phyloP scores from a whole-genome alignment of 345 rosid species.

The Dovyalis caffra region DNA sequence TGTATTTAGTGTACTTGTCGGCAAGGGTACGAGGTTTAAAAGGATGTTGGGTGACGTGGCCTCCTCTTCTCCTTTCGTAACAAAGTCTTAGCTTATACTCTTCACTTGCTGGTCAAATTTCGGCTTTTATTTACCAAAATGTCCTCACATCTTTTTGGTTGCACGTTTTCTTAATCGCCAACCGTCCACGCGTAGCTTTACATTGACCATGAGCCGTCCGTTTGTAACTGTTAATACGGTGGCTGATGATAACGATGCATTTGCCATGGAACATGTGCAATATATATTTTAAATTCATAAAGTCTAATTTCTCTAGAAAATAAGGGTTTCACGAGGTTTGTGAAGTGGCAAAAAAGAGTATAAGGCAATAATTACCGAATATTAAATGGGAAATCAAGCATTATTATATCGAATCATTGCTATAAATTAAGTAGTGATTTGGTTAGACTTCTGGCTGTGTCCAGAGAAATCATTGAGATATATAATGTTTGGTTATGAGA shows the following conservation, averaged over 20 bases:
- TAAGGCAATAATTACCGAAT: not conserved
- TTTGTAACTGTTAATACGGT: not conserved
- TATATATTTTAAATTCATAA: not conserved
- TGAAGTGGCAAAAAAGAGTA: not conserved
- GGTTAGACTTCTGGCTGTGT: not conserved
- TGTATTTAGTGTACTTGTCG: constrained; percentile 31
- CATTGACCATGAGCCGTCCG: not conserved
- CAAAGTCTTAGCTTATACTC: not conserved
- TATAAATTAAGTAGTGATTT: not conserved
- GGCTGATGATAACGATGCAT: not conserved
- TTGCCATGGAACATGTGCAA: not conserved
- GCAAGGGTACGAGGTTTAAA: constrained; percentile 48
- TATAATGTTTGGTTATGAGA: not conserved
- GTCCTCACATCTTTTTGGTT: not conserved
- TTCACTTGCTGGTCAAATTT: not conserved
- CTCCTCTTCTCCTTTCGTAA: constrained; percentile 37
- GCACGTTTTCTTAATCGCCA: not conserved
- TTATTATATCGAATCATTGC: not conserved
- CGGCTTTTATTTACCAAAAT: constrained; percentile 21
- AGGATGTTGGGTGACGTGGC: constrained; percentile 37
- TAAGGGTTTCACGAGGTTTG: not conserved
- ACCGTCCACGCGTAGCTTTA: not conserved
- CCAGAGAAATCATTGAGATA: too few species aligned
- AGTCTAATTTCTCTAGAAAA: not conserved
- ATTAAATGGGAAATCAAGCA: not conserved